Percentiles rank a stretch among this genome's conserved stretches.
These are phyloP conservation scores for Boletus smithii DNA, from an alignment of 1,284 basidiomycete species.

Conservation along the genomic window DNA sequence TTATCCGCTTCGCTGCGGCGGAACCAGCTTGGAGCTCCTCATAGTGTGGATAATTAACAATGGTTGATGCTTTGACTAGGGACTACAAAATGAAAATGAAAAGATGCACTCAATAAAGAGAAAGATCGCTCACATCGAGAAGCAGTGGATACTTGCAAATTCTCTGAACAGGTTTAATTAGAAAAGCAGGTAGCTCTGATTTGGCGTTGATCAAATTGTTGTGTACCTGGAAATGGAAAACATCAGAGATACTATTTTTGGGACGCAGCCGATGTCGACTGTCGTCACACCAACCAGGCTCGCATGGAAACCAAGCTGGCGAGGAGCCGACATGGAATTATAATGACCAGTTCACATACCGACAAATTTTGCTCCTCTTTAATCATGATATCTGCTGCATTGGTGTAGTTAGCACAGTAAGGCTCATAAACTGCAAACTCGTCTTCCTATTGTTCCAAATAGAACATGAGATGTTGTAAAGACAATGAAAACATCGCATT, in stretches of 20 bases:
- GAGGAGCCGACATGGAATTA: slow-evolving; percentile 5
- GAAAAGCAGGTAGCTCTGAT: slow-evolving; percentile 85
- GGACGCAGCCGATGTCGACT: slow-evolving; percentile 24
- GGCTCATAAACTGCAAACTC: slow-evolving; percentile 95
- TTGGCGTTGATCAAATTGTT: slow-evolving; percentile 79
- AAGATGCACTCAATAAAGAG: background rate
- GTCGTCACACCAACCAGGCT: slow-evolving; percentile 42
- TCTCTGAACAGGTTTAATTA: slow-evolving; percentile 89
- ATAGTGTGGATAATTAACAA: slow-evolving; percentile 66
- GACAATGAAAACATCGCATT: slow-evolving; percentile 35
- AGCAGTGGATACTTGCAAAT: slow-evolving; percentile 92
- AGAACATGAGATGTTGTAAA: slow-evolving; percentile 31
- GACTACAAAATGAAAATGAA: slow-evolving; percentile 41
- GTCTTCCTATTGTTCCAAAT: slow-evolving; percentile 72
- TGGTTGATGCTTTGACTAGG: slow-evolving; percentile 72
- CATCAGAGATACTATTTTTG: slow-evolving; percentile 27
- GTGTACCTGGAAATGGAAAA: slow-evolving; percentile 46
- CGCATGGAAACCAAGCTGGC: slow-evolving; percentile 20
- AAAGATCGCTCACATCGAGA: slow-evolving; percentile 70
- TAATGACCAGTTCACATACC: slow-evolving; percentile 53
- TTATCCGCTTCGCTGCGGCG: slow-evolving; percentile 87
- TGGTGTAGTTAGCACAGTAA: slow-evolving; percentile 95
- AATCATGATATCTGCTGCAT: slow-evolving; percentile 82
- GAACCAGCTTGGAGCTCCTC: slow-evolving; percentile 84
- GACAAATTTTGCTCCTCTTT: slow-evolving; percentile 80